Evolutionary conservation across 805 yeast species (phyloP).

Genomic region (Kodamaea sagamina): DNA sequence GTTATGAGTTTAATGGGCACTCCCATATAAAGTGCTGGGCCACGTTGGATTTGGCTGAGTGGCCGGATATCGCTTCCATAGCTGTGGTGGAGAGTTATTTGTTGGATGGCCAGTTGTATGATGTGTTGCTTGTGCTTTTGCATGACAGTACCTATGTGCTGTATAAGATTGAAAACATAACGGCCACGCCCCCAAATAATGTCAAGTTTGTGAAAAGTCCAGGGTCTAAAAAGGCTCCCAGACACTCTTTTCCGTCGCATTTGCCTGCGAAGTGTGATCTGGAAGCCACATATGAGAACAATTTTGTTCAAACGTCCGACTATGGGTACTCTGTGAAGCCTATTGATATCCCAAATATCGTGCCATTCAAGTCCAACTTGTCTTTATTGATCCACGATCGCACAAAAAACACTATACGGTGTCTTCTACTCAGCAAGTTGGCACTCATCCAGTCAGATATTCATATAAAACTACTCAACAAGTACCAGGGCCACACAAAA

Average conservation of each 20-base stretch:
- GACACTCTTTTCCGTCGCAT: constrained; percentile 13
- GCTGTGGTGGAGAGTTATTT: constrained; percentile 39
- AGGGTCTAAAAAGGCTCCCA: not conserved
- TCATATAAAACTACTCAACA: constrained; percentile 32
- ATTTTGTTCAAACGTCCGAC: not conserved
- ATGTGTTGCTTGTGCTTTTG: constrained; percentile 3
- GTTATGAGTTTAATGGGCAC: constrained; percentile 60
- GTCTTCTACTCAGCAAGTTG: constrained; percentile 17
- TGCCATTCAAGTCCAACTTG: constrained; percentile 13
- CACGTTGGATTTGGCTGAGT: constrained; percentile 31
- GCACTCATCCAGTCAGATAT: constrained; percentile 6
- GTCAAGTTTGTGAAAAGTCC: constrained; percentile 34
- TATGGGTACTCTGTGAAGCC: constrained; percentile 4
- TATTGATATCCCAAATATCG: not conserved
- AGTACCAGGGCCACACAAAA: constrained; percentile 84
- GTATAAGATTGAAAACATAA: constrained; percentile 37
- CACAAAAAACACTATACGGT: constrained; percentile 35
- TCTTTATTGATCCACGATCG: constrained; percentile 39
- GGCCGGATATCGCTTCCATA: constrained; percentile 18
- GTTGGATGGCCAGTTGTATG: not conserved
- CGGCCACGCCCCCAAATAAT: constrained; percentile 56
- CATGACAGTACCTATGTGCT: constrained; percentile 3
- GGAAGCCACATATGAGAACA: not conserved
- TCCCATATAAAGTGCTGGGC: constrained; percentile 62
- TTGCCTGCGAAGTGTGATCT: not conserved